A percentile compares a stretch with the other conserved stretches of the same genome.
Evolutionary conservation across 1,139 yeast genomes (phyloP).

Genomic region (Entelexis paramagnoliae): DNA sequence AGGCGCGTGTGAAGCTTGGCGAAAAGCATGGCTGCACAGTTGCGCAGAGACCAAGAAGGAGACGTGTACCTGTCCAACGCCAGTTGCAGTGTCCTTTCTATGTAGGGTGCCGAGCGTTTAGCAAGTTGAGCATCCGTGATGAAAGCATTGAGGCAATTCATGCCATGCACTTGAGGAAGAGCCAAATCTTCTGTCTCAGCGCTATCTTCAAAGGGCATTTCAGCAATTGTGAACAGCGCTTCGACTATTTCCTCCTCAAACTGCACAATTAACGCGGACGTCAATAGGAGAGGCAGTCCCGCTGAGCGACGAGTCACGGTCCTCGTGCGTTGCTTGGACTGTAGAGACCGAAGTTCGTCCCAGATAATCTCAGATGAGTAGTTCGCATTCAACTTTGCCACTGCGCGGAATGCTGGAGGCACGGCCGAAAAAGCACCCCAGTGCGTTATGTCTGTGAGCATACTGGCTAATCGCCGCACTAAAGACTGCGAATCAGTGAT

Average conservation of each 20-base stretch:
- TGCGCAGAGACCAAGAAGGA: constrained; percentile 72
- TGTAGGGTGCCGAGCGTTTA: constrained; percentile 41
- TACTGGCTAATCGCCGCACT: constrained; percentile 48
- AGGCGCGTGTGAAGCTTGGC: constrained; percentile 69
- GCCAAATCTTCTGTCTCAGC: constrained; percentile 48
- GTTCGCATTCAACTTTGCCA: constrained; percentile 39
- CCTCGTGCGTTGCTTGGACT: constrained; percentile 51
- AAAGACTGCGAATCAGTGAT: constrained; percentile 29
- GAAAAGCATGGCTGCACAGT: constrained; percentile 88
- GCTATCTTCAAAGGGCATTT: constrained; percentile 26
- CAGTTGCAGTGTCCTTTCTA: constrained; percentile 49
- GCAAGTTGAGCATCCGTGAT: constrained; percentile 62
- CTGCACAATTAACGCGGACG: constrained; percentile 30
- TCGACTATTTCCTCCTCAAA: constrained; percentile 42
- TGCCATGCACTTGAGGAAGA: constrained; percentile 86
- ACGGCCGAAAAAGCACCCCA: constrained; percentile 87
- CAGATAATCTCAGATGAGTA: constrained; percentile 18
- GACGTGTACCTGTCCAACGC: constrained; percentile 56
- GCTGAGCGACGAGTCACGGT: constrained; percentile 82
- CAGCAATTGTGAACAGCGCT: constrained; percentile 44
- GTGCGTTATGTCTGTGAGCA: constrained; percentile 46
- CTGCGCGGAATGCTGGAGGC: constrained; percentile 61
- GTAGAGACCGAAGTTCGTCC: constrained; percentile 34
- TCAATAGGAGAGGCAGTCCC: constrained; percentile 70
- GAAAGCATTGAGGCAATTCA: constrained; percentile 68